phyloP scores from a whole-genome alignment of 1,139 yeast genomes.

The Zygosaccharomyces sapae region DNA sequence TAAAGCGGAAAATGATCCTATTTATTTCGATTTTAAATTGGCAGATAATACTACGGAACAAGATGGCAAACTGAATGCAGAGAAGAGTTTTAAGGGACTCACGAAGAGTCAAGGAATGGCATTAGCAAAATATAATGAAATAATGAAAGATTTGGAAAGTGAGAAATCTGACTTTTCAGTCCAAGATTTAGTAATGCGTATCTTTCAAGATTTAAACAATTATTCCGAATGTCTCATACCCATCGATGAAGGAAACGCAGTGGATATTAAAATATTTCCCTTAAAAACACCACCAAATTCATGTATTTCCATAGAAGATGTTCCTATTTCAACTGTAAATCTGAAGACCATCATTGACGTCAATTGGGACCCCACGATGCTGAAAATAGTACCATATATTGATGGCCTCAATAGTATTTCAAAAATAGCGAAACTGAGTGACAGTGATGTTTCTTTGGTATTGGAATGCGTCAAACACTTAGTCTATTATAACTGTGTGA shows the following conservation, averaged over 20 bases:
- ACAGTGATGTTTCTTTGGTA: conserved; percentile 74
- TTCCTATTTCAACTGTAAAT: conserved; percentile 81
- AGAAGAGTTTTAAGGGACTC: conserved; percentile 8
- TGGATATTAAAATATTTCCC: conserved; percentile 89
- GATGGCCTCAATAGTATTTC: conserved; percentile 83
- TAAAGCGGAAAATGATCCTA: conserved; percentile 39
- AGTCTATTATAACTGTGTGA: conserved; percentile 82
- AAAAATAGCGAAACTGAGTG: conserved; percentile 71
- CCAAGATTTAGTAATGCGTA: conserved; percentile 78
- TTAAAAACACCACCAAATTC: conserved; percentile 82
- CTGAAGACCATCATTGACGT: conserved; percentile 70
- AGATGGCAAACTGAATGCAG: conserved; percentile 10
- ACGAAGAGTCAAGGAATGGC: conserved; percentile 11
- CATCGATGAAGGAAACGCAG: conserved; percentile 80
- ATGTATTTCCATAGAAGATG: conserved; percentile 60
- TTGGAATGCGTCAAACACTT: conserved; percentile 87
- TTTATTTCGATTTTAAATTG: conserved; percentile 30
- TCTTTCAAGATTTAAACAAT: conserved; percentile 87
- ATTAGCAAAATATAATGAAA: conserved; percentile 27
- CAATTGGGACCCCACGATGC: conserved; percentile 97
- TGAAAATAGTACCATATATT: conserved; percentile 76
- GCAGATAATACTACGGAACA: conserved; percentile 10
- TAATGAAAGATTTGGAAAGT: conserved; percentile 27
- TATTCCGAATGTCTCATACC: conserved; percentile 96
- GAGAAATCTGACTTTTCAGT: conserved; percentile 51